A percentile compares a stretch with the other conserved stretches of the same genome.
Conservation (phyloP, 1,139 yeast species). For the Groenewaldozyma auringiensis region DNA sequence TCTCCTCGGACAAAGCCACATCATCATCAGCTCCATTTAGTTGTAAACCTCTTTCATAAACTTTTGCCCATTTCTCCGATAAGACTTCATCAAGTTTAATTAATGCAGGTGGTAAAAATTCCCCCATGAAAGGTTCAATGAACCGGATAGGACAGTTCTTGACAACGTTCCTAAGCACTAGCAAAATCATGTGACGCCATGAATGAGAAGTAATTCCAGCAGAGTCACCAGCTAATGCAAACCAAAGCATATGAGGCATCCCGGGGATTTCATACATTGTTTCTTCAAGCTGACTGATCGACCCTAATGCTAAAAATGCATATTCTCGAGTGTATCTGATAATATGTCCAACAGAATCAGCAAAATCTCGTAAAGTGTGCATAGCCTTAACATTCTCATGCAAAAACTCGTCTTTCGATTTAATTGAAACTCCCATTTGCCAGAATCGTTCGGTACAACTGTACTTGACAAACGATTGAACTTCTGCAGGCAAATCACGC, state of each 20-base stretch:
- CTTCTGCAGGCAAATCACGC: slow-evolving; percentile 79
- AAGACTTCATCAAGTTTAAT: slow-evolving; percentile 64
- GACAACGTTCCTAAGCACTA: slow-evolving; percentile 77
- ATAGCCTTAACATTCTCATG: slow-evolving; percentile 94
- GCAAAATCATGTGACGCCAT: slow-evolving; percentile 93
- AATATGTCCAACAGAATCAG: slow-evolving; percentile 97
- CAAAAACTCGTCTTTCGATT: slow-evolving; percentile 87
- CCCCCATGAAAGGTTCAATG: slow-evolving; percentile 63
- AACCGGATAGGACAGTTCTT: slow-evolving; percentile 76
- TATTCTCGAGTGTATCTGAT: slow-evolving; percentile 93
- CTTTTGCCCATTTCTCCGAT: slow-evolving; percentile 66
- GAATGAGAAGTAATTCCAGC: slow-evolving; percentile 88
- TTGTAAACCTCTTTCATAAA: slow-evolving; percentile 61
- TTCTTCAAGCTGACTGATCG: slow-evolving; percentile 83
- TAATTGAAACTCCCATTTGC: slow-evolving; percentile 96
- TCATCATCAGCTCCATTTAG: slow-evolving; percentile 56
- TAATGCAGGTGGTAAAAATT: slow-evolving; percentile 69
- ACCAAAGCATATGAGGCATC: slow-evolving; percentile 70
- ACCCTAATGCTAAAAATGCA: slow-evolving; percentile 83
- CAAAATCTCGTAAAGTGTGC: slow-evolving; percentile 88
- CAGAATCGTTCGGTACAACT: slow-evolving; percentile 91
- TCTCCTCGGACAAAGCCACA: slow-evolving; percentile 86
- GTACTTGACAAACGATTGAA: slow-evolving; percentile 80
- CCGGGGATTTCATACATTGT: slow-evolving; percentile 82
- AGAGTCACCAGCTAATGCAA: slow-evolving; percentile 77